A percentile compares a stretch with the other conserved stretches of the same genome.
These are phyloP conservation scores for Tolypocladium endophyticum DNA, from an alignment of 2,329 filamentous ascomycete species.

Conservation along the genomic window DNA sequence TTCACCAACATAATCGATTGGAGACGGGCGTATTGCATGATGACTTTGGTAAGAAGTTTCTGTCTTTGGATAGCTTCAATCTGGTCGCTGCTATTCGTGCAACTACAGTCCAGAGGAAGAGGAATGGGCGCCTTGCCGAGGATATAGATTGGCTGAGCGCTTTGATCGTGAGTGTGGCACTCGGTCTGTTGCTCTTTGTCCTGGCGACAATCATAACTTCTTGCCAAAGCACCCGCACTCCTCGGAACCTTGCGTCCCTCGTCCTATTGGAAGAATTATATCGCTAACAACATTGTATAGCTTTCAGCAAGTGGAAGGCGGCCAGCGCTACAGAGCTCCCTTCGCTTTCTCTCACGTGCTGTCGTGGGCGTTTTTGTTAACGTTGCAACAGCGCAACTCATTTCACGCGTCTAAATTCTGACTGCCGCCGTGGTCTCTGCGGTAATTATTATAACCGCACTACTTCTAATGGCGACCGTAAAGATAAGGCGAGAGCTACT, in stretches of 20 bases:
- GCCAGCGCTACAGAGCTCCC: constrained; percentile 32
- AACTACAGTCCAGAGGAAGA: constrained; percentile 12
- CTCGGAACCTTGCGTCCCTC: constrained; percentile 33
- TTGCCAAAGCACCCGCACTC: constrained; percentile 25
- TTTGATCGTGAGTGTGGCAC: constrained; percentile 28
- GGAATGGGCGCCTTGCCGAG: constrained; percentile 16
- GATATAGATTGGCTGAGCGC: constrained; percentile 45
- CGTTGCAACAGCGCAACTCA: constrained; percentile 29
- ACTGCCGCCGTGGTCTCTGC: constrained; percentile 27
- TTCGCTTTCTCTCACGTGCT: constrained; percentile 36
- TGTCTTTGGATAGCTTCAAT: constrained; percentile 23
- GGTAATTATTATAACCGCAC: constrained; percentile 32
- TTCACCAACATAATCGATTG: constrained; percentile 36
- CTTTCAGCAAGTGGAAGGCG: constrained; percentile 38
- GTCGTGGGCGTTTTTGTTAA: constrained; percentile 32
- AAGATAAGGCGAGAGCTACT: constrained; percentile 36
- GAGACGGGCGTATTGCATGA: constrained; percentile 33
- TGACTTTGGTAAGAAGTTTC: constrained; percentile 24
- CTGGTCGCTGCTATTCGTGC: constrained; percentile 22
- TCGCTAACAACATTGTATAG: constrained; percentile 11
- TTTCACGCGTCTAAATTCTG: constrained; percentile 25
- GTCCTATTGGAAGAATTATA: too few relatives aligned
- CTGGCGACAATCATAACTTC: constrained; percentile 32
- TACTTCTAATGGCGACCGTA: constrained; percentile 44
- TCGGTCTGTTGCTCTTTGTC: constrained; percentile 40